Percentiles rank a stretch among this genome's conserved stretches.
phyloP scores from a whole-genome alignment of 345 rosid species.

The Populus nigra region DNA sequence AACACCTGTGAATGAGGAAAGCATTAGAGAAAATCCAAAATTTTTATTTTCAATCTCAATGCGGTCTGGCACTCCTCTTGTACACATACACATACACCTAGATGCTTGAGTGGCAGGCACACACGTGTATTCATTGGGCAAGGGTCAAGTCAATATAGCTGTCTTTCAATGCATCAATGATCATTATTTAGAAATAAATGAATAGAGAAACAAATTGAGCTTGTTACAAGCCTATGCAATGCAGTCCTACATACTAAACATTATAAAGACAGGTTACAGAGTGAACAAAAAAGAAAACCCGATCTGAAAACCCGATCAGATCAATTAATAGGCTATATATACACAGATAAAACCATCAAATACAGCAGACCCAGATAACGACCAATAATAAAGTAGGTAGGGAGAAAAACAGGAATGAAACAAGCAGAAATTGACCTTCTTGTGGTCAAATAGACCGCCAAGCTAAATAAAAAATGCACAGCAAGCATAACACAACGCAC shows the following conservation, averaged over 20 bases:
- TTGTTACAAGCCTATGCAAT: background rate
- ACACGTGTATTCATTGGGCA: background rate
- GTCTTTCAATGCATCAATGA: background rate
- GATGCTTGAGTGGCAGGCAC: background rate
- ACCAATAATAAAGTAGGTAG: background rate
- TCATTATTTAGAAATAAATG: background rate
- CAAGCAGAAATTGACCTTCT: background rate
- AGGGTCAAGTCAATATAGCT: background rate
- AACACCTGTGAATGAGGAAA: constrained; percentile 45
- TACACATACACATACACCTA: background rate
- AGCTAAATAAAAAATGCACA: background rate
- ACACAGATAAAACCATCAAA: background rate
- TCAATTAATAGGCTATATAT: background rate
- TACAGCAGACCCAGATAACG: background rate
- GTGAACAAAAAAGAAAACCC: background rate
- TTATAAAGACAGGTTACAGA: background rate
- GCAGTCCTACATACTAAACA: background rate
- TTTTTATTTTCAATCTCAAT: background rate
- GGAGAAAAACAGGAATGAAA: background rate
- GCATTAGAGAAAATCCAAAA: background rate
- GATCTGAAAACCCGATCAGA: background rate
- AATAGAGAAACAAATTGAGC: background rate
- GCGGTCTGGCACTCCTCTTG: background rate
- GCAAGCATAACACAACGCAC: constrained; percentile 31
- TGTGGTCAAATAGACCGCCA: background rate